These are phyloP conservation scores for Amphirosellinia nigrospora DNA, from an alignment of 495 filamentous ascomycete species.

Conservation along the genomic window DNA sequence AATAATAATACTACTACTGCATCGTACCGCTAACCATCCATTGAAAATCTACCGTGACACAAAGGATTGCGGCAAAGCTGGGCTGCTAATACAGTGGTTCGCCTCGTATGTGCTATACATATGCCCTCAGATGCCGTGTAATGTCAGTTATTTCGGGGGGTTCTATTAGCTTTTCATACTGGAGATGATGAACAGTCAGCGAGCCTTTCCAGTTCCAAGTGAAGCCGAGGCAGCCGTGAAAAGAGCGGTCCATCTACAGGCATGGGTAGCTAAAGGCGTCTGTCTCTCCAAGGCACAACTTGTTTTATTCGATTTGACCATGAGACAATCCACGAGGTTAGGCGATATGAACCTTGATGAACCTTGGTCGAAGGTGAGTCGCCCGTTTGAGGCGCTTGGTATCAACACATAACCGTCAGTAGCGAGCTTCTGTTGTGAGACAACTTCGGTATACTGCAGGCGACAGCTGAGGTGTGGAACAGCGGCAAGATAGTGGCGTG, in stretches of 20 bases:
- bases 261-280: not conserved
- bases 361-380: not conserved
- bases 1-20: not conserved
- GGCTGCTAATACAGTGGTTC: not conserved
- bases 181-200: not conserved
- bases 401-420: not conserved
- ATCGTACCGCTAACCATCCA: not conserved
- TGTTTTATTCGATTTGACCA: not conserved
- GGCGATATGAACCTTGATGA: not conserved
- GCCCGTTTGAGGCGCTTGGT: too few species aligned
- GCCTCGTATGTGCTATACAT: not conserved
- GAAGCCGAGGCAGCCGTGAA: not conserved
- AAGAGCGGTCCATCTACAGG: not conserved
- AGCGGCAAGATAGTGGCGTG: not conserved
- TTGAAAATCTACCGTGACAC: not conserved
- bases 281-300: not conserved
- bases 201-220: not conserved
- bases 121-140: not conserved
- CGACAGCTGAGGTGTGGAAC: not conserved
- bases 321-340: not conserved
- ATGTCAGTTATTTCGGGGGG: not conserved
- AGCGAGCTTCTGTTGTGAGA: not conserved
- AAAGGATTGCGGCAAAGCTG: conserved; percentile 13
- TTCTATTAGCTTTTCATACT: not conserved
- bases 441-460: not conserved